Evolutionary conservation across 441 rosid species (phyloP).

Genomic region (Erodium trifolium): DNA sequence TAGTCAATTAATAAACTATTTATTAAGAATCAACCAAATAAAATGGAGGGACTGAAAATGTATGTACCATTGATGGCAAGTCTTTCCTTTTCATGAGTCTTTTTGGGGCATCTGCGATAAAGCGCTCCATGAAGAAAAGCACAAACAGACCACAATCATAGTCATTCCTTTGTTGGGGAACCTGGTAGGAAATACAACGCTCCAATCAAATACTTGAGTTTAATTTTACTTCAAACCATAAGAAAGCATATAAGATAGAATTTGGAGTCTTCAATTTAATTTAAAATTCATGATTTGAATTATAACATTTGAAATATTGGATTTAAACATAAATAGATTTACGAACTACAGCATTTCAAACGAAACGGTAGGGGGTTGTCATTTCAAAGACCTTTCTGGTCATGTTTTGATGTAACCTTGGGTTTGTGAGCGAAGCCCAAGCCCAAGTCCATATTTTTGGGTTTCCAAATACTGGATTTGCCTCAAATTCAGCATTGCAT

Average conservation of each 20-base stretch:
- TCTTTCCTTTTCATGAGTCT: constrained; percentile 62
- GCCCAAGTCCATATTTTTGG: too few species aligned
- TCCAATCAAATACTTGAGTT: neutral
- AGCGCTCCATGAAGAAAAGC: constrained; percentile 79
- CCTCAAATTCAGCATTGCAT: neutral
- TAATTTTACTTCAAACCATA: neutral
- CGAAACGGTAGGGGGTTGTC: too few species aligned
- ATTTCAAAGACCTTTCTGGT: too few species aligned
- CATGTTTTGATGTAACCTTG: too few species aligned
- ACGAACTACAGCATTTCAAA: neutral
- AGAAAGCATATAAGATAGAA: neutral
- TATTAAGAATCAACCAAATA: neutral
- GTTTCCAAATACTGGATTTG: too few species aligned
- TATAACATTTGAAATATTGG: neutral
- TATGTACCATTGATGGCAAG: constrained; percentile 52
- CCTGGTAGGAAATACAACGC: constrained; percentile 36
- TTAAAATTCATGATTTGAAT: neutral
- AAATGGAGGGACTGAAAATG: neutral
- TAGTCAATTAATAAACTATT: neutral
- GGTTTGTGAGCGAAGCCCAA: too few species aligned
- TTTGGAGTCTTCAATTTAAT: neutral
- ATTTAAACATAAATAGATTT: too few species aligned
- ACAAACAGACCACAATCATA: constrained; percentile 92
- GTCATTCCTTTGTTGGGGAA: constrained; percentile 91
- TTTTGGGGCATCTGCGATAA: constrained; percentile 78